Conservation (phyloP, 192 early-diverging fungal genomes). For the Coemansia sp. region DNA sequence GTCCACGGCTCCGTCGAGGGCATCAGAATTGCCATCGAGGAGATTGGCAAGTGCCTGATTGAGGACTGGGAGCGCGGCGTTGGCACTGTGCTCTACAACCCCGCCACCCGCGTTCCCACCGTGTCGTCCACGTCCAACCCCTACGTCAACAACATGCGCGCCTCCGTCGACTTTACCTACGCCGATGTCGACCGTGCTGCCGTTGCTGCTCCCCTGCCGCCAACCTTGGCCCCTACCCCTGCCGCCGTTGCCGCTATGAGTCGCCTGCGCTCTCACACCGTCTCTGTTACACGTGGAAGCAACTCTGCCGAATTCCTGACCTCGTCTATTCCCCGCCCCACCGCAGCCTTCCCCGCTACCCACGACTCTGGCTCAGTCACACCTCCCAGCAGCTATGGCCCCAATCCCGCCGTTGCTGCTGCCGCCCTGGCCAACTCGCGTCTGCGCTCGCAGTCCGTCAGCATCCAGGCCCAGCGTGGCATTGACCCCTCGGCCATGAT, state of each 20-base stretch:
- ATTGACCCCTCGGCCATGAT: constrained; percentile 39
- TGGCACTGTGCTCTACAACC: constrained; percentile 84
- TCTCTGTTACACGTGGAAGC: constrained; percentile 41
- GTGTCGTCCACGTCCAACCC: constrained; percentile 51
- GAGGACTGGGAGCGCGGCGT: constrained; percentile 81
- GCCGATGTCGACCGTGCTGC: constrained; percentile 36
- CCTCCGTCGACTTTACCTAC: constrained; percentile 42
- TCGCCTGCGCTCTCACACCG: constrained; percentile 55
- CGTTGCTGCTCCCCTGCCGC: constrained; percentile 5
- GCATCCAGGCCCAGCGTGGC: constrained; percentile 45
- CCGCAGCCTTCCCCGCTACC: constrained; percentile 26
- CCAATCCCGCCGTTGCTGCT: constrained; percentile 12
- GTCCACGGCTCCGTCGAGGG: constrained; percentile 81
- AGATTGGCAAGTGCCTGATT: constrained; percentile 81
- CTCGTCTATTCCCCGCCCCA: constrained; percentile 45
- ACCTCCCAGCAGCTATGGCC: constrained; percentile 16
- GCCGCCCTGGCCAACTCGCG: constrained; percentile 30
- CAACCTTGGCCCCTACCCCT: constrained; percentile 8
- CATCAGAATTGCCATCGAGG: constrained; percentile 78
- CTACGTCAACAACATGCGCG: constrained; percentile 52
- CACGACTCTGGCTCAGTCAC: constrained; percentile 24
- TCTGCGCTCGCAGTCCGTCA: constrained; percentile 53
- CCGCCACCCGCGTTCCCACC: constrained; percentile 56
- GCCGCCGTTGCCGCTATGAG: constrained; percentile 31
- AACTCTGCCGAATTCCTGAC: constrained; percentile 25